A percentile compares a stretch with the other conserved stretches of the same genome.
Evolutionary conservation across 345 rosid genomes (phyloP).

Genomic region (Anacardium occidentale): DNA sequence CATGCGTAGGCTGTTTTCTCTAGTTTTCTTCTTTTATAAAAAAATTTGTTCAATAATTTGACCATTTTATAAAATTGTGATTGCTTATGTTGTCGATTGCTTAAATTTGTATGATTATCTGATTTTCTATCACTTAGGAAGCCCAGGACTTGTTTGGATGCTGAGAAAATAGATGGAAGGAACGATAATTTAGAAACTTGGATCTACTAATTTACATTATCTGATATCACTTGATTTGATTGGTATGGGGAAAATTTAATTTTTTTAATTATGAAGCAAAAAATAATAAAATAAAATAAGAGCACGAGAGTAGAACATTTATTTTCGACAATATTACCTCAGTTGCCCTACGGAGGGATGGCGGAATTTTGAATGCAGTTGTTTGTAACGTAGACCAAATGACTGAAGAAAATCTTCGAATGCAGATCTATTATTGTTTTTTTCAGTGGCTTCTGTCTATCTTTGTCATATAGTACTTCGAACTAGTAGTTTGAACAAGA

Average conservation of each 20-base stretch:
- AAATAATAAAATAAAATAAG: not conserved
- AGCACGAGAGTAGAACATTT: not conserved
- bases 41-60: not conserved
- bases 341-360: not conserved
- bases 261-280: not conserved
- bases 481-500: not conserved
- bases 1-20: too few relatives aligned
- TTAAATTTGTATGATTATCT: not conserved
- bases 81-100: not conserved
- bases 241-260: not conserved
- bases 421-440: not conserved
- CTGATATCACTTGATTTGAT: not conserved
- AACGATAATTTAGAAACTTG: not conserved
- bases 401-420: conserved; percentile 7
- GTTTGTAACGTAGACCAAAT: conserved; percentile 6
- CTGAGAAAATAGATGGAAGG: conserved; percentile 8
- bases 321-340: not conserved
- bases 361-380: not conserved
- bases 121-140: not conserved
- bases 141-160: not conserved
- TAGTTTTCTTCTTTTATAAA: not conserved
- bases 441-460: not conserved
- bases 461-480: not conserved
- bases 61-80: not conserved
- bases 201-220: not conserved